phyloP scores from a whole-genome alignment of 2,329 filamentous ascomycete genomes.

The Colletotrichum chlorophyti region DNA sequence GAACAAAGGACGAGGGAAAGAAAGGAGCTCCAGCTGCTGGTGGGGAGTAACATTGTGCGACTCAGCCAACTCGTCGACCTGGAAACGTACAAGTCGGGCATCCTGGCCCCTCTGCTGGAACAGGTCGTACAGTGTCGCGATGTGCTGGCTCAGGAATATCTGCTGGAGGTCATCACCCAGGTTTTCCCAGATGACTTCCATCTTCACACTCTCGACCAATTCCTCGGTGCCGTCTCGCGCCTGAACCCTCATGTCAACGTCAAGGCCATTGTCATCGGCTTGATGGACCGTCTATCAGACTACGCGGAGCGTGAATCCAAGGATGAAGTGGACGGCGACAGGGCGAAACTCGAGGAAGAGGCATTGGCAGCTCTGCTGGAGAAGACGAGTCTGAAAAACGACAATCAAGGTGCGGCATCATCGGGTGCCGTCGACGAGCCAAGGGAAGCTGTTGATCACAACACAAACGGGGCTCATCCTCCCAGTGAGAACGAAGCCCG shows the following conservation, averaged over 20 bases:
- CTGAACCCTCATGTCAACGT: constrained; percentile 97
- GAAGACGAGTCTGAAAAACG: constrained; percentile 73
- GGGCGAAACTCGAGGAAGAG: constrained; percentile 81
- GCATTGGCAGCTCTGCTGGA: constrained; percentile 81
- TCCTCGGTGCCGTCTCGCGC: constrained; percentile 89
- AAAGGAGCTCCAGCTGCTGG: constrained; percentile 92
- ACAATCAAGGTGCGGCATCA: constrained; percentile 29
- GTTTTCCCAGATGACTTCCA: constrained; percentile 99
- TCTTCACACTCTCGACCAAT: constrained; percentile 93
- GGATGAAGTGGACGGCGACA: constrained; percentile 72
- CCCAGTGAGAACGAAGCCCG: constrained; percentile 24
- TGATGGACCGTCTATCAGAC: constrained; percentile 95
- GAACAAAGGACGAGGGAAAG: constrained; percentile 93
- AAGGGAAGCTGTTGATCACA: constrained; percentile 29
- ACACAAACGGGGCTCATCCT: constrained; percentile 18
- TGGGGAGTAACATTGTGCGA: constrained; percentile 94
- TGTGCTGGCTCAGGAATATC: constrained; percentile 95
- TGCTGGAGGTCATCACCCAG: constrained; percentile 97
- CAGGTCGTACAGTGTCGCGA: constrained; percentile 98
- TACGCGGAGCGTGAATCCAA: constrained; percentile 92
- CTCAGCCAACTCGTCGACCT: constrained; percentile 95
- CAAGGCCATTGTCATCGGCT: constrained; percentile 95
- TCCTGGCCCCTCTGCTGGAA: constrained; percentile 87
- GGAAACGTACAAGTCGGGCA: constrained; percentile 90
- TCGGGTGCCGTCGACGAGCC: constrained; percentile 8